Base-by-base conservation (phyloP, 148 eudicot species). In the Persicaria maculosa region DNA sequence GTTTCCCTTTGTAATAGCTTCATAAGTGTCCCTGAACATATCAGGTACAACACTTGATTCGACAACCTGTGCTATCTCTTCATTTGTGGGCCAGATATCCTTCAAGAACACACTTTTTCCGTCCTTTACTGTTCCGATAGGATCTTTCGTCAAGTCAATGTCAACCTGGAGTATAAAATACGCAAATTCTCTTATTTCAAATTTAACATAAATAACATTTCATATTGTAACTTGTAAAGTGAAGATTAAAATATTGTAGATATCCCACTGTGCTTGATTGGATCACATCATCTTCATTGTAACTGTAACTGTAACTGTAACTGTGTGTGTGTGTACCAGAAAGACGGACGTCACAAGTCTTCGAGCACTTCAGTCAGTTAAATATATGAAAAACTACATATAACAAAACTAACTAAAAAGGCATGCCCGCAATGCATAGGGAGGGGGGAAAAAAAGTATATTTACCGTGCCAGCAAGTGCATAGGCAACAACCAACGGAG, bases 391-490 rank as follows among this genome's bases (percentile, higher is more conserved):
- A 19, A 57, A 17, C 62, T 57, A 31, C 2, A 31, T 31, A n/a
- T 19, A 2, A 10, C 10, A 8, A 57, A 57, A 57, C 20, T 9
- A 57, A 57, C 6, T 15, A 5, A 57, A 20, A 55, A 55, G 62
- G 1, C 17, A 48, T 17, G 16, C 6, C 7, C 20, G 0, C 31
- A 14, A 17, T 59, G 15, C 12, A 48, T 48, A 5, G 52, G 52
- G 52, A n/a, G n/a, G n/a, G n/a, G n/a, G n/a, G n/a, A n/a, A 15
- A 12, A 7, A 9, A 48, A 2, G 52, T 52, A 73, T 87, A 80
- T 91, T 31, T 31, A 93, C 98, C 79, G 97, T 93, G 74, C 98
- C 98, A 80, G 98, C 97, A 75, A 93, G 91, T 69, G 98, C 98
- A 81, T 93, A 93, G 45, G 98, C 98, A 58, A 93, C 94, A 73